Conservation (phyloP, 139 green algal genomes). For the Desmodesmus armatus region DNA sequence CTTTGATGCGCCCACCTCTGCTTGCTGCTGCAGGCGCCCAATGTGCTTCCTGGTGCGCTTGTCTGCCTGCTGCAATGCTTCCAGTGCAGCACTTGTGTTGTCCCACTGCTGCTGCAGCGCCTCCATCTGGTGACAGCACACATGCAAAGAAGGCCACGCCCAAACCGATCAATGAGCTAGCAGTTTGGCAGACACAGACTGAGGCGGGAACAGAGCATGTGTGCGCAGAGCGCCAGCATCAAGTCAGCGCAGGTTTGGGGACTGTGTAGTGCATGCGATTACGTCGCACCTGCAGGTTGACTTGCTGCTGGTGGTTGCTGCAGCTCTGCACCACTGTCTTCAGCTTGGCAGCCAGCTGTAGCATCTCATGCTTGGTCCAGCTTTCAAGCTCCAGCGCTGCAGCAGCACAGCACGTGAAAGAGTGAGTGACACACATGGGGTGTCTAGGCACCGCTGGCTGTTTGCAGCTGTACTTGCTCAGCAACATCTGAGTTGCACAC, state of each 20-base stretch:
- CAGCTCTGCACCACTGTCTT: slow-evolving; percentile 23
- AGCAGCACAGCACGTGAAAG: neutral
- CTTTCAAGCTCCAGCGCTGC: slow-evolving; percentile 1
- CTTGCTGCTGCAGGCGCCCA: neutral
- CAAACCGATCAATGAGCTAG: neutral
- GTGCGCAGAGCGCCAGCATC: neutral
- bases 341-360: neutral
- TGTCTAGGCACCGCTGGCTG: too few species aligned
- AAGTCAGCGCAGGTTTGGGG: neutral
- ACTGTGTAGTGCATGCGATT: neutral
- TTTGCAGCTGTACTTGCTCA: too few species aligned
- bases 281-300: slow-evolving; percentile 29
- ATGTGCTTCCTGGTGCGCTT: slow-evolving; percentile 31
- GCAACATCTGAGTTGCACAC: neutral
- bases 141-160: neutral
- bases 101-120: slow-evolving; percentile 38
- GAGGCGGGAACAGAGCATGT: too few species aligned
- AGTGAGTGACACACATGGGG: neutral
- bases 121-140: slow-evolving; percentile 23
- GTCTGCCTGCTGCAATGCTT: slow-evolving; percentile 1
- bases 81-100: slow-evolving; percentile 1
- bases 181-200: too few species aligned
- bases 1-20: slow-evolving; percentile 1
- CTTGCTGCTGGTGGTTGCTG: slow-evolving; percentile 29
- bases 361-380: slow-evolving; percentile 24